Conservation (phyloP, 2,329 filamentous ascomycete species). For the Zymoseptoria tritici region DNA sequence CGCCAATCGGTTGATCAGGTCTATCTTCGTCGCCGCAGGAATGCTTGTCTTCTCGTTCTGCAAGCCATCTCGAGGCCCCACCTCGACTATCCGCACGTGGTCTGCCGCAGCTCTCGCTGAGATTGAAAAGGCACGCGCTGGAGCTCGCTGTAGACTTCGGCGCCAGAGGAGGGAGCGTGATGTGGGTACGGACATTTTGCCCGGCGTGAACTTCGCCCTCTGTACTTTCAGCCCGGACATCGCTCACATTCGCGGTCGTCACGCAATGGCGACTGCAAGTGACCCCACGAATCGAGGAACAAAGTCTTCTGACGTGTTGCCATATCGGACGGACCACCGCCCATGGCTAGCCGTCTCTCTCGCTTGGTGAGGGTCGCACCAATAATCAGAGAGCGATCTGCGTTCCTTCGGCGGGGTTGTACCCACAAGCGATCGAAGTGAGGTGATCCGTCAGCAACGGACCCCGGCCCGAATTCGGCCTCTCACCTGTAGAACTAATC, state of each 20-base stretch:
- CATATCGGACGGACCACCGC: too few relatives aligned
- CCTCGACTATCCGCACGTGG: slow-evolving; percentile 62
- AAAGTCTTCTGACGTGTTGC: too few relatives aligned
- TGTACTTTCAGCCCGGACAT: neutral
- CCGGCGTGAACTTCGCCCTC: neutral
- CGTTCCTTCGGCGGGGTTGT: too few relatives aligned
- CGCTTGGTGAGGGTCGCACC: too few relatives aligned
- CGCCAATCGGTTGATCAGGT: slow-evolving; percentile 63
- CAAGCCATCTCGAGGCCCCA: slow-evolving; percentile 73
- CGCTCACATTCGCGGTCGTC: neutral
- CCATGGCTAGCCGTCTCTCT: too few relatives aligned
- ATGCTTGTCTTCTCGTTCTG: slow-evolving; percentile 75
- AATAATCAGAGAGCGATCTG: too few relatives aligned
- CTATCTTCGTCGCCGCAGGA: slow-evolving; percentile 64
- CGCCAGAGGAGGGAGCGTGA: slow-evolving; percentile 5
- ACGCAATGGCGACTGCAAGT: neutral
- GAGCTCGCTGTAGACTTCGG: slow-evolving; percentile 1
- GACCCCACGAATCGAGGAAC: too few relatives aligned
- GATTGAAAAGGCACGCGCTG: slow-evolving; percentile 20
- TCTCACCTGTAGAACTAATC: too few relatives aligned
- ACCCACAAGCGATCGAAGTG: too few relatives aligned
- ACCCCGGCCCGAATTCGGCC: too few relatives aligned
- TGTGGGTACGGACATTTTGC: slow-evolving; percentile 3
- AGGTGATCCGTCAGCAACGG: too few relatives aligned
- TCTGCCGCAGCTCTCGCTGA: slow-evolving; percentile 27